Evolutionary conservation across 1,139 yeast genomes (phyloP).

Genomic region (Diutina catenulata): DNA sequence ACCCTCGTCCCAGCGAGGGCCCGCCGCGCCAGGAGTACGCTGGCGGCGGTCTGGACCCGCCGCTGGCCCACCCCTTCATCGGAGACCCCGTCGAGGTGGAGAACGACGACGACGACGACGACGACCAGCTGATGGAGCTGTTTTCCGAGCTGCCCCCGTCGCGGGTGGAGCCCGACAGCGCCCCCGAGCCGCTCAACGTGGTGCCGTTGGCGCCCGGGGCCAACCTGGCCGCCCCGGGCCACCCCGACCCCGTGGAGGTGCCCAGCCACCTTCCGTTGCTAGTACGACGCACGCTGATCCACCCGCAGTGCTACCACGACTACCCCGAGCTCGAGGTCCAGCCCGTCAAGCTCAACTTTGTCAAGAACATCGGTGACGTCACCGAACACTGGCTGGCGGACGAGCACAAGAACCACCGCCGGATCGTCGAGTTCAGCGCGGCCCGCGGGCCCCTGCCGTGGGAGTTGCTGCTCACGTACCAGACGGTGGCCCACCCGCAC

Average conservation of each 20-base stretch:
- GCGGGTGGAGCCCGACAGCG: neutral
- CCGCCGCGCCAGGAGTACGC: neutral
- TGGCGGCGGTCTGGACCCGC: neutral
- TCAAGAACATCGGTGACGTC: neutral
- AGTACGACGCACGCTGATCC: conserved; percentile 1
- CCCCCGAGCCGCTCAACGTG: neutral
- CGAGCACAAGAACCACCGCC: neutral
- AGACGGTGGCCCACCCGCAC: neutral
- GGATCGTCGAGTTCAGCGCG: neutral
- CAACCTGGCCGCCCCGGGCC: neutral
- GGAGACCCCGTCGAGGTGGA: neutral
- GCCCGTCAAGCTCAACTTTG: neutral
- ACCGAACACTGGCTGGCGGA: neutral
- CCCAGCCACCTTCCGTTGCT: neutral
- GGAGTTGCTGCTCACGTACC: neutral
- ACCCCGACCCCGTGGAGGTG: neutral
- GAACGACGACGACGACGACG: neutral
- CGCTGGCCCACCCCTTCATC: neutral
- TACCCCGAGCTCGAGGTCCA: conserved; percentile 2
- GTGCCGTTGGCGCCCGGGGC: neutral
- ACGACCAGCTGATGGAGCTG: neutral
- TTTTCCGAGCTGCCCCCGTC: neutral
- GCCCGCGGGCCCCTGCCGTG: neutral
- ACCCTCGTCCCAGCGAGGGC: neutral
- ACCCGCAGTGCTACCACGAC: conserved; percentile 1